These are phyloP conservation scores for Camillea tinctor DNA, from an alignment of 2,329 filamentous ascomycete genomes.

Conservation along the genomic window DNA sequence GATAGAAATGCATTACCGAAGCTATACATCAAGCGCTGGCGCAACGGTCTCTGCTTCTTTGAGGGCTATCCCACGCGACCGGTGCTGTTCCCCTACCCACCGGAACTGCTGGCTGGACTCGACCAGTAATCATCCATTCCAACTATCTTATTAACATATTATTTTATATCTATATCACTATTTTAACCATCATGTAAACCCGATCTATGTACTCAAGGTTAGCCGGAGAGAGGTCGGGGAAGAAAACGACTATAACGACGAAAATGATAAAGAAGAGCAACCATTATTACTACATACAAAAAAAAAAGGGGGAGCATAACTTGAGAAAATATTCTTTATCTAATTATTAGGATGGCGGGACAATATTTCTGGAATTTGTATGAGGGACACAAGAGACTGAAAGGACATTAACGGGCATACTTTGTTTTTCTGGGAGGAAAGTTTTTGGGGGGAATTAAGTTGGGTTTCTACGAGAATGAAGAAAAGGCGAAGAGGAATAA, in stretches of 20 bases:
- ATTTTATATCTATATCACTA: neutral
- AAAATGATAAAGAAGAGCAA: neutral
- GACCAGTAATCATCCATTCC: constrained; percentile 2
- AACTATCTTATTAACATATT: neutral
- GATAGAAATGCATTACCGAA: constrained; percentile 9
- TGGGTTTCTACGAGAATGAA: too few species aligned
- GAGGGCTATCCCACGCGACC: constrained; percentile 9
- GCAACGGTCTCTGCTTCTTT: constrained; percentile 30
- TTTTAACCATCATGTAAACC: neutral
- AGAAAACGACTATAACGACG: neutral
- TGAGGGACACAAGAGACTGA: neutral
- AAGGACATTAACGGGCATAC: neutral
- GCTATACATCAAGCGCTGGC: constrained; percentile 29
- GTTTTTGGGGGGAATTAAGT: neutral
- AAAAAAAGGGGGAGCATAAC: neutral
- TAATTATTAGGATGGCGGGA: neutral
- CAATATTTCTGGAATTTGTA: neutral
- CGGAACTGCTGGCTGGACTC: constrained; percentile 18
- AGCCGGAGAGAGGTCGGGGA: neutral
- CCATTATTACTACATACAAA: neutral
- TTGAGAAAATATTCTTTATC: neutral
- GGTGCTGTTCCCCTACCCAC: constrained; percentile 30
- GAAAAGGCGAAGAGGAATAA: neutral
- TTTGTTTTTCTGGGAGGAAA: neutral
- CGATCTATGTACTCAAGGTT: neutral